Evolutionary conservation across 441 rosid species (phyloP), one percentile per base, ranked within the genome.

Genomic region (Syzygium malaccense): DNA sequence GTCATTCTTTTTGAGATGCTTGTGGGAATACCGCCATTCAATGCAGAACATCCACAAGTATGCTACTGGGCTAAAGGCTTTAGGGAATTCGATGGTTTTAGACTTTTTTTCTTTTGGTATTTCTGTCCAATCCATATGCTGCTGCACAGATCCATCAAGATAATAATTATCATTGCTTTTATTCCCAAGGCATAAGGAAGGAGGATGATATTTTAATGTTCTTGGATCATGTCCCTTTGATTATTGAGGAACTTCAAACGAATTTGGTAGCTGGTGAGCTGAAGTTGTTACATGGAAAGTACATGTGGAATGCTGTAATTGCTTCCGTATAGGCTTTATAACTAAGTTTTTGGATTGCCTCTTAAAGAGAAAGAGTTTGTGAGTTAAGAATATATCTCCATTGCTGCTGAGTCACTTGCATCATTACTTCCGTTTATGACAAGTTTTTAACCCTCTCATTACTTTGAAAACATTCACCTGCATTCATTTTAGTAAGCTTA

Each of bases 1-100:
- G 89, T 98, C 87, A 95, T 97, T 93, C 98, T 96, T 83, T 98
- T 94, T 91, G 99, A 98, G 95, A 85, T 98, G 92, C 96, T 98
- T 80, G 98, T 97, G 14, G 99, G 99, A 41, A 92, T 97, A 75
- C 99, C 99, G 79, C 99, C 99, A 88, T 98, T 98, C 92, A 97
- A 97, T 93, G 99, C 99, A 86, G 95, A 93, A 92, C 93, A 94
- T 90, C 98, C 99, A 85, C 99, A 96, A 96, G 99, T 96, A 89
- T 30, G 92, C 87, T 28, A 55, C 45, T 30, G 26, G 51, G 51
- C 84, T 41, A 78, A 13, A 41, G 53, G 53, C 84, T 78, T 62
- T 78, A 41, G 53, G 53, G 10, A 78, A 78, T 41, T 78, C 53
- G 18, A 25, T 41, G 84, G 51, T 78, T 78, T 78, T 78, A 25